Base-by-base conservation (phyloP, 768 basidiomycete genomes). In the Boletus eberwhitei region DNA sequence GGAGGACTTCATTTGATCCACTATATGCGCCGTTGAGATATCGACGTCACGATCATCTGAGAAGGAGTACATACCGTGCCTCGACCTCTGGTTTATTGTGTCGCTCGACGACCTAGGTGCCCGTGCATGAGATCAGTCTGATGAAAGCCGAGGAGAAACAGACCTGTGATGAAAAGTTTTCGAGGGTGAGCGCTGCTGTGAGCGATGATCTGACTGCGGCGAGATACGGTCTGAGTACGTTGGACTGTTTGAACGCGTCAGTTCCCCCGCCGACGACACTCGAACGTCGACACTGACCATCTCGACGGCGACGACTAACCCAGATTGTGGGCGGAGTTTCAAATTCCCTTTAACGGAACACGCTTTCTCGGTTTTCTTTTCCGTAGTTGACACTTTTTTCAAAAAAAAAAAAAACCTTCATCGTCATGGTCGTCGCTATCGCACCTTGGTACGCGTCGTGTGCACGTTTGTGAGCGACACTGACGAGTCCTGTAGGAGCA, bases 1-100 rank as follows among this genome's bases (percentile, higher is more conserved):
- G 84, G 42, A 98, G 81, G 50, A 94, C 94, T 75, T 98, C 97
- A 67, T 88, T 91, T 4, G 97, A 96, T 58, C 84, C 85, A 47
- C 95, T 95, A 70, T 45, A n/a, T 26, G 22, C 36, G 22, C 40
- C 21, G 31, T 3, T 66, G 49, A 60, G 57, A 35, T 17, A 39
- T 26, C 46, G 17, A 29, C 31, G 21, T 16, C 1, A 36, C 19
- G 40, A 58, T 50, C 49, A 36, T 2, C 4, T 11, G 6, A 3
- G 17, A 32, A 31, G 40, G 22, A 2, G 16, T 22, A 65, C 82
- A 59, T 70, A 94, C 95, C 79, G 79, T 32, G 85, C 85, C 74
- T 98, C 96, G 13, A 98, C 85, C 70, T 98, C 96, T 48, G 96
- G 96, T 64, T 94, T 93, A 73, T 98, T 98, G 76, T 98, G 96